Evolutionary conservation across 345 rosid species (phyloP).

Genomic region (Rhizophora apiculata): DNA sequence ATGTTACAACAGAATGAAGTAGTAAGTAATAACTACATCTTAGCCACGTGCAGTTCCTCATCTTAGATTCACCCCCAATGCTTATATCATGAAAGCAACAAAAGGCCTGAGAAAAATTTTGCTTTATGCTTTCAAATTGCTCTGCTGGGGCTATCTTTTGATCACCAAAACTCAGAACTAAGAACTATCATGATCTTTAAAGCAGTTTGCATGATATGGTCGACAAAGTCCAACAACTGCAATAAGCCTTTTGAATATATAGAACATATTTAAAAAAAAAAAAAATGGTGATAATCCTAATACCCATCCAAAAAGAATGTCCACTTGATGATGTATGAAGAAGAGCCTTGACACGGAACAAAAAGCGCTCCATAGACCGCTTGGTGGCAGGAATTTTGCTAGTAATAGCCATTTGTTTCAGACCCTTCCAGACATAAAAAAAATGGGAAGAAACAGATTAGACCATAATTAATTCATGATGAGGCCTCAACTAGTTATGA

Average conservation of each 20-base stretch:
- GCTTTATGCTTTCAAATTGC: neutral
- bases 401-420: slow-evolving; percentile 67
- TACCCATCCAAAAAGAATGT: slow-evolving; percentile 91
- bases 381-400: slow-evolving; percentile 77
- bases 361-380: slow-evolving; percentile 76
- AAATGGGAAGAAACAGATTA: slow-evolving; percentile 3
- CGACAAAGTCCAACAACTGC: neutral
- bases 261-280: neutral
- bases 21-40: too few species aligned
- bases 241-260: neutral
- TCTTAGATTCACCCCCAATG: too few species aligned
- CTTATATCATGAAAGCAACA: neutral
- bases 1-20: too few species aligned
- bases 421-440: slow-evolving; percentile 45
- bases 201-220: too few species aligned
- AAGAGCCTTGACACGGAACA: slow-evolving; percentile 82
- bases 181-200: too few species aligned
- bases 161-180: too few species aligned
- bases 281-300: neutral
- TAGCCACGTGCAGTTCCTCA: too few species aligned
- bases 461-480: neutral
- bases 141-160: too few species aligned
- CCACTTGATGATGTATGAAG: slow-evolving; percentile 63
- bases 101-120: neutral
- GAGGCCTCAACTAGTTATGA: slow-evolving; percentile 3